Evolutionary conservation across 2,329 filamentous ascomycete genomes (phyloP).

Genomic region (Coniochaeta sp.): DNA sequence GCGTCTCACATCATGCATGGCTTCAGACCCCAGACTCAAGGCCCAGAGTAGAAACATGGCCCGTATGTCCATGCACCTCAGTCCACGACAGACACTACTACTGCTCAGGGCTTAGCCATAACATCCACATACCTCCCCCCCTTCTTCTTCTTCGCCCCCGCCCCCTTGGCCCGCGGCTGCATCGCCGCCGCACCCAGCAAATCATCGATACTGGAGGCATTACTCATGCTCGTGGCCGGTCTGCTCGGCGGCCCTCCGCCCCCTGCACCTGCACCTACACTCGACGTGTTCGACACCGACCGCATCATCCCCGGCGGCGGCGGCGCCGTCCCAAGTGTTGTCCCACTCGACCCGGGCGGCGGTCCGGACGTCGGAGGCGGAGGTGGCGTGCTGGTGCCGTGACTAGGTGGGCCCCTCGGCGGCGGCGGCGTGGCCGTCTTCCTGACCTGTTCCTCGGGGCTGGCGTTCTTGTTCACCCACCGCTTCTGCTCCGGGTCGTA

Average conservation of each 20-base stretch:
- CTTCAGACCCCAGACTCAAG: neutral
- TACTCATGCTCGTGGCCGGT: conserved; percentile 77
- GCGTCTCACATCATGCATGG: no score
- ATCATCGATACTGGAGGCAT: conserved; percentile 92
- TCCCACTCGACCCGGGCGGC: neutral
- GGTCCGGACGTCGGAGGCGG: conserved; percentile 36
- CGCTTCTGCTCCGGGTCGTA: conserved; percentile 95
- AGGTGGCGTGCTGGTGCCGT: conserved; percentile 35
- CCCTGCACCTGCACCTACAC: no score
- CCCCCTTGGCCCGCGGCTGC: conserved; percentile 56
- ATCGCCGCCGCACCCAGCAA: conserved; percentile 61
- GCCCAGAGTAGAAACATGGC: no score
- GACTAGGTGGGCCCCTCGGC: conserved; percentile 53
- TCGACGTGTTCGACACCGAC: conserved; percentile 40
- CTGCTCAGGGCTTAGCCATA: conserved; percentile 60
- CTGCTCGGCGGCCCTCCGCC: conserved; percentile 57
- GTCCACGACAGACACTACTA: no score
- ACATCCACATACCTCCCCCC: conserved; percentile 90
- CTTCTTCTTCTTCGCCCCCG: conserved; percentile 71
- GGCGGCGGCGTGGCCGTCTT: conserved; percentile 76
- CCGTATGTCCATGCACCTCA: no score
- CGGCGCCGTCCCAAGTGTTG: conserved; percentile 7
- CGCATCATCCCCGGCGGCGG: conserved; percentile 31
- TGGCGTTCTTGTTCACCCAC: conserved; percentile 95
- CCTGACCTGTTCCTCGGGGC: conserved; percentile 52